A percentile compares a stretch with the other conserved stretches of the same genome.
phyloP scores from a whole-genome alignment of 345 rosid species.

The Hibiscus mutabilis region DNA sequence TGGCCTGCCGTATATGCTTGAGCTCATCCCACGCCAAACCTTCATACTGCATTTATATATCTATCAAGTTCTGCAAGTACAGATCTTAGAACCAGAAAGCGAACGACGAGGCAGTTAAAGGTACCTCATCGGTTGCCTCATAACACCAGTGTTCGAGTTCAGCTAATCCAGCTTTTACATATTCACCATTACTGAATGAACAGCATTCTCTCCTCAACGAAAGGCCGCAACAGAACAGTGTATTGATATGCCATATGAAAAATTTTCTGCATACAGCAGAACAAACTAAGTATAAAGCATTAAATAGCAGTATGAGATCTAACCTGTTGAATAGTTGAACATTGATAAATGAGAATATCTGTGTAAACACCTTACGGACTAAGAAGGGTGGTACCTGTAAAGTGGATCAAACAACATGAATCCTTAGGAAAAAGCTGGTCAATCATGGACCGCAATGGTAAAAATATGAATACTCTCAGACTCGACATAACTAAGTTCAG shows the following conservation, averaged over 20 bases:
- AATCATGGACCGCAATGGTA: background rate
- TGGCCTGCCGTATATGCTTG: slow-evolving; percentile 90
- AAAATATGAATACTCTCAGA: background rate
- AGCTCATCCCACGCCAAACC: slow-evolving; percentile 96
- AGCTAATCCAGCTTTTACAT: slow-evolving; percentile 85
- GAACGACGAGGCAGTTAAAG: slow-evolving; percentile 9
- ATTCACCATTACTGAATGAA: slow-evolving; percentile 94
- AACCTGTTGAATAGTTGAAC: slow-evolving; percentile 97
- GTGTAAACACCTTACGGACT: slow-evolving; percentile 90
- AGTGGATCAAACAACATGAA: background rate
- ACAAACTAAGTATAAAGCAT: background rate
- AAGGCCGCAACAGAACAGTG: slow-evolving; percentile 39
- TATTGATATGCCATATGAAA: background rate
- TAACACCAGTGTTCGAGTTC: slow-evolving; percentile 96
- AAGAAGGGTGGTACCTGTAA: slow-evolving; percentile 84
- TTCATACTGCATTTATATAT: slow-evolving; percentile 52
- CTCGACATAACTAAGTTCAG: no score
- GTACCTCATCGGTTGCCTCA: slow-evolving; percentile 91
- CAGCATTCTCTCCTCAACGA: slow-evolving; percentile 86
- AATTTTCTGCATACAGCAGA: background rate
- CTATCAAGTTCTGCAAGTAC: background rate
- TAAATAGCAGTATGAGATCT: background rate
- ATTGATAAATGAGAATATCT: slow-evolving; percentile 92
- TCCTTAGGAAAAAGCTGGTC: background rate
- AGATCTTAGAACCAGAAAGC: background rate